Evolutionary conservation across 139 green algal genomes (phyloP).

Genomic region (Tetratostichococcus sp.): DNA sequence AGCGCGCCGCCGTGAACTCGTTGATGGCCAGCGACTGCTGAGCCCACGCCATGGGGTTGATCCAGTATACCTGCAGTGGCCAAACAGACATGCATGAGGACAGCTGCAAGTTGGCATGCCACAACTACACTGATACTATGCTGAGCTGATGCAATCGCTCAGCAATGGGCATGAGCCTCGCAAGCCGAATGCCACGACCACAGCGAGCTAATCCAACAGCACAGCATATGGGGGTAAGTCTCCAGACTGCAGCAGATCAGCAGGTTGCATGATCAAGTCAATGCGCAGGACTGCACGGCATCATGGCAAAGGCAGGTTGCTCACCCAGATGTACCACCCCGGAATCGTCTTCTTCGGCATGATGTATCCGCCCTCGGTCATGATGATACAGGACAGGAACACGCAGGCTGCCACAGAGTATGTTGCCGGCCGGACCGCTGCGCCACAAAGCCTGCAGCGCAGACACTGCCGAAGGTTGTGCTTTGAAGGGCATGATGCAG

Average conservation of each 20-base stretch:
- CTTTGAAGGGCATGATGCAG: no score
- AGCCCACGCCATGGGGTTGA: slow-evolving; percentile 17
- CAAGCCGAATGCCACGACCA: no score
- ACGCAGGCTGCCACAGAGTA: background rate
- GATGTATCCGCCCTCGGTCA: background rate
- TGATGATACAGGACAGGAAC: background rate
- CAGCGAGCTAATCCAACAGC: no score
- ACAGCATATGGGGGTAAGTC: no score
- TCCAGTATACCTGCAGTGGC: slow-evolving; percentile 1
- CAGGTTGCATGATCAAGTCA: no score
- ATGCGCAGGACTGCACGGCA: no score
- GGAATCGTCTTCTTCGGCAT: slow-evolving; percentile 18
- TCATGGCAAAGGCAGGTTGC: background rate
- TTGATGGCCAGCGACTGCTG: slow-evolving; percentile 13
- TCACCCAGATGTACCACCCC: slow-evolving; percentile 42
- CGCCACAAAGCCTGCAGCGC: background rate
- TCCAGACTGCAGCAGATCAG: no score
- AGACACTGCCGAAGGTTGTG: no score
- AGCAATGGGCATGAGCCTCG: no score
- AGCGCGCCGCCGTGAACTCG: slow-evolving; percentile 25
- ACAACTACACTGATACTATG: no score
- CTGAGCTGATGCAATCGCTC: no score
- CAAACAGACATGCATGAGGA: background rate
- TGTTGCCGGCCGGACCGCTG: background rate
- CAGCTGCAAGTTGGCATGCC: no score